Conservation (phyloP, 345 rosid species). For the Brassica cretica region DNA sequence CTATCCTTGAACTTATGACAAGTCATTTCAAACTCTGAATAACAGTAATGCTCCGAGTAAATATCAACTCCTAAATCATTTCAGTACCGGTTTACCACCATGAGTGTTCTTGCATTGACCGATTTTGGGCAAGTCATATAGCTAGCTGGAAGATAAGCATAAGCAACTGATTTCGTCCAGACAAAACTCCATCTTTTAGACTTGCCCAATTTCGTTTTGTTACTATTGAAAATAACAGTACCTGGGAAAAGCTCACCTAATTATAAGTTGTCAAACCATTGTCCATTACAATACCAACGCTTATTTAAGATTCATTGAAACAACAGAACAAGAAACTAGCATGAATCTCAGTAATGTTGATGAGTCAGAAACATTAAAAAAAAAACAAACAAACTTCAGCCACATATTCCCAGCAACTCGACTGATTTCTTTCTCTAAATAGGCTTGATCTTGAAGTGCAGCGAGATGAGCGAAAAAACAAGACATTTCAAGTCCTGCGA, state of each 20-base stretch:
- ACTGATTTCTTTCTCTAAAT: slow-evolving; percentile 44
- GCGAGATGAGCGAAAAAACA: slow-evolving; percentile 98
- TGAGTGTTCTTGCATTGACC: no score
- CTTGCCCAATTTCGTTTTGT: neutral
- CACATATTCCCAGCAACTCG: slow-evolving; percentile 10
- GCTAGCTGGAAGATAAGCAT: no score
- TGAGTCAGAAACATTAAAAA: slow-evolving; percentile 8
- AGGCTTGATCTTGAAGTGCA: slow-evolving; percentile 99
- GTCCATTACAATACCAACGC: slow-evolving; percentile 15
- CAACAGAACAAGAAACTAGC: slow-evolving; percentile 31
- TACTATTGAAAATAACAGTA: no score
- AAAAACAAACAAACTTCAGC: slow-evolving; percentile 14
- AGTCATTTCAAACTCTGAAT: no score
- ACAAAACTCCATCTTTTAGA: neutral
- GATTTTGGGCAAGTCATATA: no score
- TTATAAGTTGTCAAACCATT: neutral
- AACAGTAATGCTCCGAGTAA: no score
- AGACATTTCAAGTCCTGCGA: slow-evolving; percentile 99
- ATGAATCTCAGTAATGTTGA: neutral
- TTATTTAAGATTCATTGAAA: slow-evolving; percentile 15
- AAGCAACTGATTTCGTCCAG: neutral
- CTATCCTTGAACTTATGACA: no score
- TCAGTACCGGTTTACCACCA: no score
- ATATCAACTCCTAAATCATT: no score
- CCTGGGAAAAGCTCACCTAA: neutral